Evolutionary conservation across 129 eudicot species (phyloP).

Genomic region (Dittrichia graveolens): DNA sequence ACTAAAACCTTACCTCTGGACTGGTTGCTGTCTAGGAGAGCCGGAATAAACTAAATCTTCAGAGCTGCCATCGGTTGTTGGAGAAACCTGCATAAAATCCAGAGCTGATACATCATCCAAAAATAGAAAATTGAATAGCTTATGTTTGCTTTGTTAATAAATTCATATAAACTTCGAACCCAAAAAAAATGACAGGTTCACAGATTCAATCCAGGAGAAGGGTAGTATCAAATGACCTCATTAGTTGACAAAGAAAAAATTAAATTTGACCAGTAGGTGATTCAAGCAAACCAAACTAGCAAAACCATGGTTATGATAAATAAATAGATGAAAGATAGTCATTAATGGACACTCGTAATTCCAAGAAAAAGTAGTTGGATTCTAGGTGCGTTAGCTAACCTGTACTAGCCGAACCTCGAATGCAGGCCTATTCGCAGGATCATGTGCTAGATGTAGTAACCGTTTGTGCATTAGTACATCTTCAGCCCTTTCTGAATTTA

Average conservation of each 20-base stretch:
- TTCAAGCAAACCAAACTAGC: constrained; percentile 24
- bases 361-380: constrained; percentile 19
- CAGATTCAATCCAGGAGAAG: constrained; percentile 7
- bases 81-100: constrained; percentile 59
- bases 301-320: not conserved
- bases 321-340: not conserved
- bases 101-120: constrained; percentile 13
- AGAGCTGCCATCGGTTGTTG: constrained; percentile 54
- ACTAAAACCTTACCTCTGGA: constrained; percentile 47
- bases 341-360: not conserved
- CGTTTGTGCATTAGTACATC: constrained; percentile 91
- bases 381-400: constrained; percentile 45
- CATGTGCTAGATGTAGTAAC: constrained; percentile 73
- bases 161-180: not conserved
- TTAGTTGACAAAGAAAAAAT: constrained; percentile 22
- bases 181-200: not conserved
- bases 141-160: not conserved
- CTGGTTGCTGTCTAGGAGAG: constrained; percentile 50
- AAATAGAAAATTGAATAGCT: not conserved
- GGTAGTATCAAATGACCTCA: not conserved
- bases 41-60: constrained; percentile 53
- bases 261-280: constrained; percentile 9
- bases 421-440: constrained; percentile 94
- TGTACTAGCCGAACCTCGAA: constrained; percentile 96
- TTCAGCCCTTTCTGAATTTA: constrained; percentile 97